Evolutionary conservation across 2,329 filamentous ascomycete genomes (phyloP), one percentile per base, ranked within the genome.

Genomic region (Colletotrichum sublineola): DNA sequence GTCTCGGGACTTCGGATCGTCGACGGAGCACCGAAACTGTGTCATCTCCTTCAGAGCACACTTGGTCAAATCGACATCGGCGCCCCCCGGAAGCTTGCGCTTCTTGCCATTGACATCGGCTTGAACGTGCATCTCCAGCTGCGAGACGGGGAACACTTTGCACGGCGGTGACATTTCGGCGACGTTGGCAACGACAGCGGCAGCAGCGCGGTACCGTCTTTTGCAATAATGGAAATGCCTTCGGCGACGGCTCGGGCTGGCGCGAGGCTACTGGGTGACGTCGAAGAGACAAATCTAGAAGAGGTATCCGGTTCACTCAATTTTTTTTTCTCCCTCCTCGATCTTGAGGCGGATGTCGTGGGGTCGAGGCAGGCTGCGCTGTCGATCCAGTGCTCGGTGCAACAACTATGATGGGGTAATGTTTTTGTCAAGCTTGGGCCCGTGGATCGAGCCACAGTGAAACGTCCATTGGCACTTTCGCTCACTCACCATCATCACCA

Each of bases 21-120:
- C 82, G 55, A 91, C 86, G 73, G 84, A 80, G 79, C 90, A 92
- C 53, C 87, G 84, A 80, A 90, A 91, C 82, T 92, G 90, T 79
- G 89, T 76, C 84, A 92, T 85, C 76, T 85, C 83, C 68, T 90
- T 78, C 69, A 91, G 82, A 77, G 88, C 85, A 80, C 90, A 92
- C 55, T 82, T 82, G 24, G 82, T 81, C 58, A 92, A 81, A 67
- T 91, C 85, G 73, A 91, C 82, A 60, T 83, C 74, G 75, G 76
- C 75, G 29, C 80, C 79, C 73, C 71, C 77, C 42, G 80, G 81
- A 44, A 84, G 81, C 79, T 91, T 91, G 73, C 88, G 87, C 67
- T 86, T 86, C 63, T 85, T 86, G 9, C 87, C 87, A 48, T 84
- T 82, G 20, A 79, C 78, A 64, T 86, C 83, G 42, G 82, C 74